Evolutionary conservation across 2,329 filamentous ascomycete genomes (phyloP), one percentile per base, ranked within the genome.

Genomic region (Penicillium fuscoglaucum): DNA sequence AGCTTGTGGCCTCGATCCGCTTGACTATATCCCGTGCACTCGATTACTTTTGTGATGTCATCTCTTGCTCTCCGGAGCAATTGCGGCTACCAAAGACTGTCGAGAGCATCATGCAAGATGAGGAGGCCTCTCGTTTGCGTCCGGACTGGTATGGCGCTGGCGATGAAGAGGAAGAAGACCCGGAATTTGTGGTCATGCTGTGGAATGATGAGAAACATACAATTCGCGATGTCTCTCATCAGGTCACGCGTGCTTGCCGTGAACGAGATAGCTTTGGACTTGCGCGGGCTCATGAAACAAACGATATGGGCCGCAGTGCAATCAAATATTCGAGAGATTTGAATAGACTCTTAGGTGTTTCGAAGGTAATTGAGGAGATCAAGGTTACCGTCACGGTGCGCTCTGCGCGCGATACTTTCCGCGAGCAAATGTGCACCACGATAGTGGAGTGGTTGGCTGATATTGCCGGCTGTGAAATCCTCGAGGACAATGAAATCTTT

Each of bases 181-280:
- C 85, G 13, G 91, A 96, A 67, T 99, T 89, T 74, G 89, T 90
- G 6, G 79, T 99, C 45, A 80, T 97, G 17, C 80, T 99, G 6
- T 99, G 95, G 95, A 99, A 99, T 68, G 95, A 99, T 64, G 95
- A 99, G 78, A 99, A 99, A 75, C 95, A 99, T 73, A 99, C 95
- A 0, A 88, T 98, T 44, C 85, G 87, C 47, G 95, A 99, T 72
- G 93, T 99, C 6, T 84, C 88, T 65, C 87, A 96, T 57, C 93
- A 98, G 73, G 91, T 99, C 24, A 90, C 91, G 3, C 85, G 93
- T 63, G 95, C 95, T 50, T 99, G 95, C 79, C 86, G 84, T 60
- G 88, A 90, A 64, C 84, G 87, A 7, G 79, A 83, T 60, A 81
- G 80, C 6, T 89, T 91, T 61, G 93, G 91, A 3, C 78, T 87